Evolutionary conservation across 768 basidiomycete species (phyloP).

Genomic region (Rhodotorula graminis): DNA sequence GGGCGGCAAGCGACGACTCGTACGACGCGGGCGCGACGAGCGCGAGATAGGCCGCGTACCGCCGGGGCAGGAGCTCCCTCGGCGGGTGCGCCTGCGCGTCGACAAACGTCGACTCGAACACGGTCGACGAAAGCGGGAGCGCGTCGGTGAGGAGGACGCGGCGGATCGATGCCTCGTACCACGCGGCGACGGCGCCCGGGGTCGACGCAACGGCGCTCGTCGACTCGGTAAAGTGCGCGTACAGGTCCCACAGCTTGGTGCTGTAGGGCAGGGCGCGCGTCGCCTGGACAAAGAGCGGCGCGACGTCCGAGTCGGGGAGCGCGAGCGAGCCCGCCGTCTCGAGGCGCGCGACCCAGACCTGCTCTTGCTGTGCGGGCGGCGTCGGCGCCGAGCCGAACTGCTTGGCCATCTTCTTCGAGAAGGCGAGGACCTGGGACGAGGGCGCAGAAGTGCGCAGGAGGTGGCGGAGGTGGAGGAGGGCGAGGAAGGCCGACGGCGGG

Average conservation of each 20-base stretch:
- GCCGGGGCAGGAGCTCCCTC: slow-evolving; percentile 28
- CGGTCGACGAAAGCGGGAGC: slow-evolving; percentile 2
- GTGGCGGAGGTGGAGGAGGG: slow-evolving; percentile 28
- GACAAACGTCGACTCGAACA: slow-evolving; percentile 12
- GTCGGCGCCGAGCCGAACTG: slow-evolving; percentile 1
- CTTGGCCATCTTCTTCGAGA: slow-evolving; percentile 12
- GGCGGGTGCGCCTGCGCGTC: slow-evolving; percentile 3
- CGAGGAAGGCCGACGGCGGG: slow-evolving; percentile 22
- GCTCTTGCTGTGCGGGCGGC: slow-evolving; percentile 3
- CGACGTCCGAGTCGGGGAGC: not conserved
- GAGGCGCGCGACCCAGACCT: slow-evolving; percentile 35
- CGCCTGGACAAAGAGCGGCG: not conserved
- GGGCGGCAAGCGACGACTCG: slow-evolving; percentile 1
- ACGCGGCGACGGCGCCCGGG: not conserved
- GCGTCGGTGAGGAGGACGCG: slow-evolving; percentile 30
- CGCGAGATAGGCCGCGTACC: slow-evolving; percentile 27
- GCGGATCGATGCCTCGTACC: slow-evolving; percentile 27
- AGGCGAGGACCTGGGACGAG: not conserved
- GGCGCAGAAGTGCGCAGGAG: slow-evolving; percentile 21
- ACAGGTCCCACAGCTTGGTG: slow-evolving; percentile 32
- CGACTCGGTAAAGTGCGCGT: slow-evolving; percentile 22
- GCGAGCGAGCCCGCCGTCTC: slow-evolving; percentile 20
- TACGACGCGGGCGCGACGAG: not conserved
- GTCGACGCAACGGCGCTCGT: not conserved
- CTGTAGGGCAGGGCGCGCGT: slow-evolving; percentile 19